Conservation (phyloP, 2,329 filamentous ascomycete genomes). For the Cercospora zeae-maydis region DNA sequence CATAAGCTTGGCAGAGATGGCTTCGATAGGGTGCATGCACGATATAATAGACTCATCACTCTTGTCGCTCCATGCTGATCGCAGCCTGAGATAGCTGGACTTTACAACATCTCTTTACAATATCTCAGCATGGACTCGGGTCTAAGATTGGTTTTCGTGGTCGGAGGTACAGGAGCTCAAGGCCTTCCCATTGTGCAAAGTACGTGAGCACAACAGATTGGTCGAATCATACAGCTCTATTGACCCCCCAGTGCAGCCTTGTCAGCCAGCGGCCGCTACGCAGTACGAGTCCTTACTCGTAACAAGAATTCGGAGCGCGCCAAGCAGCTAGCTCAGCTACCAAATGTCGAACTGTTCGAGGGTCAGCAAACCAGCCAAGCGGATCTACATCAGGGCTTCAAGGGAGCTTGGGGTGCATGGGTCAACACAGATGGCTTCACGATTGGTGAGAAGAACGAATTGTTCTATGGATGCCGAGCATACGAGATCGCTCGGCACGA, state of each 20-base stretch:
- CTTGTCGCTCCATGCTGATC: neutral
- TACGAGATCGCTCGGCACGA: conserved; percentile 39
- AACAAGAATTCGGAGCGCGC: conserved; percentile 44
- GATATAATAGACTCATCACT: neutral
- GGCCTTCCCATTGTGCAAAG: neutral
- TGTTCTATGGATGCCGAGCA: conserved; percentile 43
- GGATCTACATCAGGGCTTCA: conserved; percentile 45
- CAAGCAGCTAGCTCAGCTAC: conserved; percentile 39
- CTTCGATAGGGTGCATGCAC: neutral
- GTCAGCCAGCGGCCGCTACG: conserved; percentile 38
- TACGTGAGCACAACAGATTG: neutral
- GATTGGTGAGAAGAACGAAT: conserved; percentile 51
- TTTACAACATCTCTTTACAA: neutral
- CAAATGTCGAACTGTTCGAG: conserved; percentile 46
- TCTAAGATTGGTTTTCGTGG: neutral
- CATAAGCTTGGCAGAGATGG: neutral
- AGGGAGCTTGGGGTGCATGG: conserved; percentile 49
- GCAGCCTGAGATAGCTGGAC: neutral
- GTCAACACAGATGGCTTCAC: conserved; percentile 56
- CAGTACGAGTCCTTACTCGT: conserved; percentile 49
- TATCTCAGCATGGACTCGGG: neutral
- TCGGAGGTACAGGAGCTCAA: neutral
- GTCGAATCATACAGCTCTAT: neutral
- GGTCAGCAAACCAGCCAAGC: conserved; percentile 50
- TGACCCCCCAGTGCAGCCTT: neutral